Conservation (phyloP, 2,329 filamentous ascomycete species). For the Fusarium sp. region DNA sequence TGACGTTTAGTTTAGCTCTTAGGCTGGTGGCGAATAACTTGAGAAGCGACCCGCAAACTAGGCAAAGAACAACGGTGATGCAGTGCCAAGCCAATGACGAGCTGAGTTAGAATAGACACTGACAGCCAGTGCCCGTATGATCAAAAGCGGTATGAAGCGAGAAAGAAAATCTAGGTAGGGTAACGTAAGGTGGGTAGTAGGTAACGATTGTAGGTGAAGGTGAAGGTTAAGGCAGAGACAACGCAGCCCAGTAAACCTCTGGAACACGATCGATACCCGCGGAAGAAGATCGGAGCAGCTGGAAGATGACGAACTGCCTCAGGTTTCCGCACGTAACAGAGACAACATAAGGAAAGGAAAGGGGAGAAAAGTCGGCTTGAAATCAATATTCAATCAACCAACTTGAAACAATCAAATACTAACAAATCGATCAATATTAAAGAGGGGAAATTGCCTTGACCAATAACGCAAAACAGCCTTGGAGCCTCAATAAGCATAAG, state of each 20-base stretch:
- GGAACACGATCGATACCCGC: constrained; percentile 36
- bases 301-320: constrained; percentile 9
- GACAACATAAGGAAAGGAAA: not conserved
- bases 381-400: not conserved
- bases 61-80: constrained; percentile 25
- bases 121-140: not conserved
- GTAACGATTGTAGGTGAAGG: not conserved
- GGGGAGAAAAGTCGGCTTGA: not conserved
- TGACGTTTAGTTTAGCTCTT: constrained; percentile 9
- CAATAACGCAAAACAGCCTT: constrained; percentile 17
- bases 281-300: constrained; percentile 35
- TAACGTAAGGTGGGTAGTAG: constrained; percentile 2
- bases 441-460: constrained; percentile 13
- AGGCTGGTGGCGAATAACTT: constrained; percentile 29
- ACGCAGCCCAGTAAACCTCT: constrained; percentile 1
- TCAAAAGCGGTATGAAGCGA: not conserved
- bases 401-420: not conserved
- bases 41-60: constrained; percentile 14
- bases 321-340: constrained; percentile 16
- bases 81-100: constrained; percentile 19
- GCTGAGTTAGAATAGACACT: not conserved
- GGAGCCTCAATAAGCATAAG: constrained; percentile 10
- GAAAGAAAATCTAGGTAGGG: not conserved
- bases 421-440: not conserved
- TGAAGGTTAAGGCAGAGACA: not conserved